A percentile compares a stretch with the other conserved stretches of the same genome.
These are phyloP conservation scores for Chaetomiaceae sp. DNA, from an alignment of 2,329 filamentous ascomycete species.

Conservation along the genomic window DNA sequence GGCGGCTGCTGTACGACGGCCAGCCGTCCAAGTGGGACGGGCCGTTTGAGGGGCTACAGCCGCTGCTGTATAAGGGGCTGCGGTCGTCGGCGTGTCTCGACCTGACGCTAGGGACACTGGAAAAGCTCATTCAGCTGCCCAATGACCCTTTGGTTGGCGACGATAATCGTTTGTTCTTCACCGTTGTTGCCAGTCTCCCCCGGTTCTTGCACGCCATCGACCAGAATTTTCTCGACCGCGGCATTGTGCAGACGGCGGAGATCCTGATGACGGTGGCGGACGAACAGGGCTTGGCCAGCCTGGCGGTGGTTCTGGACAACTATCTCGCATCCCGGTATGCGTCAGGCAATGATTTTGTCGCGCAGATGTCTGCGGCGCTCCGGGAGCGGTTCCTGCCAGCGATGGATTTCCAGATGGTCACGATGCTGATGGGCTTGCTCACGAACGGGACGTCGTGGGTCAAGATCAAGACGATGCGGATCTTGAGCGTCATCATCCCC, in stretches of 20 bases:
- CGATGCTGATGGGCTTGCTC: conserved; percentile 84
- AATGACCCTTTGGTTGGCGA: conserved; percentile 77
- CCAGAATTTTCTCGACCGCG: conserved; percentile 49
- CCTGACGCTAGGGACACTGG: conserved; percentile 69
- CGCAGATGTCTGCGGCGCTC: conserved; percentile 67
- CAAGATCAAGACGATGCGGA: conserved; percentile 86
- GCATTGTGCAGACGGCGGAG: conserved; percentile 59
- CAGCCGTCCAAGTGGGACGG: conserved; percentile 87
- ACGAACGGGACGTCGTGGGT: conserved; percentile 88
- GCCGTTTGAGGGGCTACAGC: conserved; percentile 78
- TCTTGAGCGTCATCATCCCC: conserved; percentile 78
- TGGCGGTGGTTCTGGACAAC: conserved; percentile 64
- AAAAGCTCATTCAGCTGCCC: conserved; percentile 73
- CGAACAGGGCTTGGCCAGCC: conserved; percentile 59
- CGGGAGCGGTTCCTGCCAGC: conserved; percentile 74
- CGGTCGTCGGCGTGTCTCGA: conserved; percentile 80
- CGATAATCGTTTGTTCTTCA: conserved; percentile 75
- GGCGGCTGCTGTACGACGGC: conserved; percentile 68
- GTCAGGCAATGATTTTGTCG: conserved; percentile 69
- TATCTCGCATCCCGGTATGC: conserved; percentile 65
- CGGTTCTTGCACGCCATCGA: conserved; percentile 79
- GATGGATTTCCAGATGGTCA: conserved; percentile 77
- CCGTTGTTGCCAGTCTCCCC: conserved; percentile 86
- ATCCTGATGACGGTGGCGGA: conserved; percentile 69
- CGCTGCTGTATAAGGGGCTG: conserved; percentile 84